Evolutionary conservation across 176 grass and related monocot species (phyloP).

Genomic region (Zoysia pacifica): DNA sequence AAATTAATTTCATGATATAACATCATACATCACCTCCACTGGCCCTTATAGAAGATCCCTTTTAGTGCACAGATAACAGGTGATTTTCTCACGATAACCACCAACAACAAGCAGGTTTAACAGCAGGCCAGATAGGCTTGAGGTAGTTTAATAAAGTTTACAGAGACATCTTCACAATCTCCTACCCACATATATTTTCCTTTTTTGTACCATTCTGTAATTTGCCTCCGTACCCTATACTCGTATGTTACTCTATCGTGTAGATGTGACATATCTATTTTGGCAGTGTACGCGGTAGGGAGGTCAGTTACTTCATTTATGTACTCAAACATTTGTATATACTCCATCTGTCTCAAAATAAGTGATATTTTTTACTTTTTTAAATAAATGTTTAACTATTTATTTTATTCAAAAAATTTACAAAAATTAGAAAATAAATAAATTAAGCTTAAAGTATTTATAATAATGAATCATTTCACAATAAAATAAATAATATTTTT

Average conservation of each 20-base stretch:
- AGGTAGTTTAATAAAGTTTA: conserved; percentile 52
- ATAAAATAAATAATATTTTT: no score
- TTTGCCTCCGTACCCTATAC: conserved; percentile 46
- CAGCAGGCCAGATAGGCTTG: conserved; percentile 39
- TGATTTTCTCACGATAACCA: conserved; percentile 55
- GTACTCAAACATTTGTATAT: conserved; percentile 60
- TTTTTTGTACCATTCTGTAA: conserved; percentile 36
- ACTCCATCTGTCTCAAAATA: no score
- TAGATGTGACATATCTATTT: conserved; percentile 56
- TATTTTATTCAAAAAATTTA: no score
- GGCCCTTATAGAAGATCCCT: conserved; percentile 34
- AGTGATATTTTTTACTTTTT: no score
- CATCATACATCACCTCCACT: conserved; percentile 5
- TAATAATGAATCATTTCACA: no score
- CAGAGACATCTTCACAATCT: conserved; percentile 47
- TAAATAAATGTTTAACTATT: no score
- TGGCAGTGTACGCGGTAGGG: conserved; percentile 48
- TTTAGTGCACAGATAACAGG: conserved; percentile 58
- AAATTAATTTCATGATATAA: conserved; percentile 72
- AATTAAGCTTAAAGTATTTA: no score
- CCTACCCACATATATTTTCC: neutral
- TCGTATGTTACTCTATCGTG: conserved; percentile 20
- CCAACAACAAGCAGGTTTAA: conserved; percentile 50
- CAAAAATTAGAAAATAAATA: no score
- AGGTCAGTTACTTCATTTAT: conserved; percentile 45